phyloP scores from a whole-genome alignment of 345 rosid genomes.

The Cardamine chenopodiifolia region DNA sequence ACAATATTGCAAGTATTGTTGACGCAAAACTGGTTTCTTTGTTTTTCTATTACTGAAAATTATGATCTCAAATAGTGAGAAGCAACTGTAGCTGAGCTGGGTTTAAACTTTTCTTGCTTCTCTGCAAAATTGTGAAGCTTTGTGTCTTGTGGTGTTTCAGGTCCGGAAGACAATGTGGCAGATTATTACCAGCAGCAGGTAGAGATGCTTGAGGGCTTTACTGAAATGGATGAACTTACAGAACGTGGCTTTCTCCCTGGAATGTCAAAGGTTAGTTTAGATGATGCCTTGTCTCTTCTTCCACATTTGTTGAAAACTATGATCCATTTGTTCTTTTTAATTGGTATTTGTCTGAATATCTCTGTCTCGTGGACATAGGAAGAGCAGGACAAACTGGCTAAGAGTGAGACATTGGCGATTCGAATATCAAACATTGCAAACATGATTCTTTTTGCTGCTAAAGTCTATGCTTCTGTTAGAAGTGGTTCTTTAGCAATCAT shows the following conservation, averaged over 20 bases:
- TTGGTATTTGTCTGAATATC: slow-evolving; percentile 17
- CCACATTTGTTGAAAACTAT: not conserved
- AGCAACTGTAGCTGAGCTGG: not conserved
- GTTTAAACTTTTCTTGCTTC: not conserved
- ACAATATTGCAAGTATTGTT: not conserved
- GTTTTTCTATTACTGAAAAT: not conserved
- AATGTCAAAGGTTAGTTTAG: slow-evolving; percentile 71
- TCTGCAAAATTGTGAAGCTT: slow-evolving; percentile 3
- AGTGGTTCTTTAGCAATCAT: slow-evolving; percentile 96
- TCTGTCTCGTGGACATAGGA: slow-evolving; percentile 55
- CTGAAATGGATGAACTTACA: slow-evolving; percentile 92
- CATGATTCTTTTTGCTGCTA: slow-evolving; percentile 91
- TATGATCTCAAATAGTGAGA: not conserved
- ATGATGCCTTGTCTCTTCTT: slow-evolving; percentile 12
- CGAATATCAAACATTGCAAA: slow-evolving; percentile 90
- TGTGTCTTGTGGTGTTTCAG: slow-evolving; percentile 46
- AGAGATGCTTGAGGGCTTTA: slow-evolving; percentile 94
- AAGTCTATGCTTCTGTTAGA: slow-evolving; percentile 86
- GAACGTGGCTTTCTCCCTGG: slow-evolving; percentile 92
- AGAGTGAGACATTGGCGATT: slow-evolving; percentile 85
- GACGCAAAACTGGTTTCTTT: not conserved
- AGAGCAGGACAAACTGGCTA: slow-evolving; percentile 82
- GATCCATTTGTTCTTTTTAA: not conserved
- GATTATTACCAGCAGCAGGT: slow-evolving; percentile 97
- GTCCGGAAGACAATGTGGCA: slow-evolving; percentile 88